Evolutionary conservation across 257 asterid species (phyloP), one percentile per base, ranked within the genome.

Genomic region (Capsicum chinense): DNA sequence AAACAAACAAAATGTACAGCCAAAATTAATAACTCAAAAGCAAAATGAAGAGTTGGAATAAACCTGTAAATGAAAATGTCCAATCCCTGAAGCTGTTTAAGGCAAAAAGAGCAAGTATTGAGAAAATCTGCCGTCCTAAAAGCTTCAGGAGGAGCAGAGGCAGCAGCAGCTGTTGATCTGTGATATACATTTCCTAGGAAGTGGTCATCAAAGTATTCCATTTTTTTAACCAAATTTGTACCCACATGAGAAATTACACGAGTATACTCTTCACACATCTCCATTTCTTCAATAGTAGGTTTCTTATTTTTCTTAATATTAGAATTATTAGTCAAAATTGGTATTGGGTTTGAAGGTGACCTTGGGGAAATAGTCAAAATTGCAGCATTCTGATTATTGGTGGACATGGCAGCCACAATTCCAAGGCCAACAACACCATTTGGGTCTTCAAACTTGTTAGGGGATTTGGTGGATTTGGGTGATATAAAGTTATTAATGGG

Each of bases 41-140:
- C 70, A 63, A 63, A 63, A 21, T 63, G 59, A 71, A 71, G n/a
- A 47, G 80, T 19, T 5, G 60, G 12, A 73, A 19, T 64, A 56
- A 91, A 93, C 98, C 97, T 94, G 92, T 94, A 94, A 93, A 94
- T 92, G 87, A 91, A 94, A 86, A 94, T 93, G 85, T 94, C 97
- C 94, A 94, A 83, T 33, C 98, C 98, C 63, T 93, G 92, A 87
- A 94, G 98, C 93, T 67, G 85, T 90, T 95, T 95, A 88, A 88
- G 74, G 88, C 97, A 95, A 33, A 92, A 92, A 87, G 87, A 91
- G 90, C 98, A 94, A 39, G 93, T 89, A 80, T 83, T 88, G 70
- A 94, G 91, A 90, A 92, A 94, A 90, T 87, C 92, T 14, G 88
- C 87, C 17, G 80, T 69, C 68, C 13, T 79, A 85, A 87, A 90